Percentiles rank a stretch among this genome's conserved stretches.
Conservation (phyloP, 768 basidiomycete genomes). For the Auricularia cornea region DNA sequence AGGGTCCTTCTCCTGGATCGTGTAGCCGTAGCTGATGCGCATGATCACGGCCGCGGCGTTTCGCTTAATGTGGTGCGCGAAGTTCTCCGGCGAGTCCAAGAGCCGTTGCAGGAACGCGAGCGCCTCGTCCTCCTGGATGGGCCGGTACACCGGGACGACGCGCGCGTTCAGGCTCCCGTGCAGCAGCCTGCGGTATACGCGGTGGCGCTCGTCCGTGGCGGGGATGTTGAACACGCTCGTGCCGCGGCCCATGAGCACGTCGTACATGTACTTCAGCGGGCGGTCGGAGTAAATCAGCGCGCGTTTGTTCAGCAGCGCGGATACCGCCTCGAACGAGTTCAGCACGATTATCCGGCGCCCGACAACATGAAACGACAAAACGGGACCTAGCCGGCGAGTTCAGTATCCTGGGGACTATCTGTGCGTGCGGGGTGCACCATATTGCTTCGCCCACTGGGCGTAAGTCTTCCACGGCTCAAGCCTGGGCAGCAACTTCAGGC, state of each 20-base stretch:
- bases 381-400: not conserved
- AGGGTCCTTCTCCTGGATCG: conserved; percentile 4
- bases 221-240: not conserved
- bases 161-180: not conserved
- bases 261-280: conserved; percentile 5
- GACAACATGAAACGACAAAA: conserved; percentile 1
- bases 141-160: not conserved
- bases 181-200: not conserved
- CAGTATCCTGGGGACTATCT: too few relatives aligned
- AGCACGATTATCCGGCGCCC: conserved; percentile 2
- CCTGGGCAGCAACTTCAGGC: not conserved
- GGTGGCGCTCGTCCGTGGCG: not conserved
- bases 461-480: conserved; percentile 1
- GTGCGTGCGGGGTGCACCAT: too few relatives aligned
- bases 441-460: conserved; percentile 13
- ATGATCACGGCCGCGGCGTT: conserved; percentile 8
- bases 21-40: conserved; percentile 9
- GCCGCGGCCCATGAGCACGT: conserved; percentile 1
- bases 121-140: not conserved
- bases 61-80: not conserved
- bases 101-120: not conserved
- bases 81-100: not conserved
- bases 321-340: not conserved
- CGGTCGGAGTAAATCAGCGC: conserved; percentile 8
- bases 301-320: conserved; percentile 6